Percentiles rank a stretch among this genome's conserved stretches.
phyloP scores from a whole-genome alignment of 208 protist genomes.

The Trypanosoma conorhini region DNA sequence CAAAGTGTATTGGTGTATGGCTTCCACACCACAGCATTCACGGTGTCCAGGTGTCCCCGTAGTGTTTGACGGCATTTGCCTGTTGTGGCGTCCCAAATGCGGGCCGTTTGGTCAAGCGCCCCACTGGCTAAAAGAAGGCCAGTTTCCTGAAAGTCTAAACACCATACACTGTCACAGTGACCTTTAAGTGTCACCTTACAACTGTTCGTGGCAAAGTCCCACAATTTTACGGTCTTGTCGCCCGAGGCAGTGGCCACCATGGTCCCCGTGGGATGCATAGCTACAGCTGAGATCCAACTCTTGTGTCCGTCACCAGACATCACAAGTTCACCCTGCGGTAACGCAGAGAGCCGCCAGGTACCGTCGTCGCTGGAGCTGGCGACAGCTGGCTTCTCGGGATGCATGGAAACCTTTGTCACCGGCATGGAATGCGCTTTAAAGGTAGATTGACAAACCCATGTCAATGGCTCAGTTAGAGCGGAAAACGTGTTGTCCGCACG shows the following conservation, averaged over 20 bases:
- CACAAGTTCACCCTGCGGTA: conserved; percentile 94
- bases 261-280: conserved; percentile 91
- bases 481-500: neutral
- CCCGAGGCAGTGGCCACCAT: conserved; percentile 95
- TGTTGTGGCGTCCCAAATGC: conserved; percentile 93
- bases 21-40: conserved; percentile 94
- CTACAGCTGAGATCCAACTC: conserved; percentile 91
- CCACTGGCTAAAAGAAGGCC: conserved; percentile 92
- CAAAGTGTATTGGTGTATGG: conserved; percentile 94
- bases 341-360: conserved; percentile 94
- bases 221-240: conserved; percentile 97
- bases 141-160: conserved; percentile 93
- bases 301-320: conserved; percentile 95
- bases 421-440: conserved; percentile 89
- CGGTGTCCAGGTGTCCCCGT: conserved; percentile 94
- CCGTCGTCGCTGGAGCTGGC: conserved; percentile 96
- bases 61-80: conserved; percentile 92
- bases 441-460: conserved; percentile 64
- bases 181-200: conserved; percentile 90
- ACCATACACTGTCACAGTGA: conserved; percentile 96
- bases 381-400: conserved; percentile 95
- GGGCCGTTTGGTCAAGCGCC: conserved; percentile 94
- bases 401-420: conserved; percentile 85
- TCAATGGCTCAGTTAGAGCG: conserved; percentile 28
- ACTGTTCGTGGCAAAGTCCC: conserved; percentile 93